Evolutionary conservation across 139 green algal genomes (phyloP), one percentile per base, ranked within the genome.

Genomic region (Ettlia oleoabundans): DNA sequence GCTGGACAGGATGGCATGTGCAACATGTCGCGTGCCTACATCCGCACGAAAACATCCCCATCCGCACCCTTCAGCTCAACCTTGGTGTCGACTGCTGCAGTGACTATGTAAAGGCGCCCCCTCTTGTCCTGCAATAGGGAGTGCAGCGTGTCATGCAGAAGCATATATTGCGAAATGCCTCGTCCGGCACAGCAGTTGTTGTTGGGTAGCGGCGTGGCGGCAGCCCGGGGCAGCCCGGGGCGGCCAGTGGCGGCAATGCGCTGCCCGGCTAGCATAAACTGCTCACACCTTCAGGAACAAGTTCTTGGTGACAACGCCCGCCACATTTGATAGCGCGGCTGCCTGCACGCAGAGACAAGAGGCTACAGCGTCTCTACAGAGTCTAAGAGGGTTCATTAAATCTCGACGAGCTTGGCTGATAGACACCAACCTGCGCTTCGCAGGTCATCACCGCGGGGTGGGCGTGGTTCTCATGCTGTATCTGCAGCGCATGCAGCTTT

Each of bases 11-110:
- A 28, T 58, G 40, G 6, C 37, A 7, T 61, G 0, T 37, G 38
- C 2, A 33, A 22, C 2, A 8, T 55, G n/a, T n/a, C n/a, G n/a
- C n/a, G n/a, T n/a, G n/a, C n/a, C n/a, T n/a, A n/a, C n/a, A n/a
- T n/a, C n/a, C n/a, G n/a, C n/a, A n/a, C n/a, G n/a, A n/a, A n/a
- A n/a, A n/a, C n/a, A n/a, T n/a, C n/a, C n/a, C n/a, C n/a, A n/a
- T n/a, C n/a, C n/a, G n/a, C n/a, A 90, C 91, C 81, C 79, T 92
- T 90, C 0, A 94, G 69, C 73, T 95, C 91, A 10, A 95, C 82
- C 37, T 91, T 95, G 4, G 89, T 94, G 24, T 85, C 81, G 10
- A 80, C 43, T 13, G 87, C 58, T 8, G 91, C 90, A 13, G 90
- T 92, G 37, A 95, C 81, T 19, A 95, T 75, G 76, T 91, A 95